phyloP scores from a whole-genome alignment of 208 protist species.

The Leishmania major region DNA sequence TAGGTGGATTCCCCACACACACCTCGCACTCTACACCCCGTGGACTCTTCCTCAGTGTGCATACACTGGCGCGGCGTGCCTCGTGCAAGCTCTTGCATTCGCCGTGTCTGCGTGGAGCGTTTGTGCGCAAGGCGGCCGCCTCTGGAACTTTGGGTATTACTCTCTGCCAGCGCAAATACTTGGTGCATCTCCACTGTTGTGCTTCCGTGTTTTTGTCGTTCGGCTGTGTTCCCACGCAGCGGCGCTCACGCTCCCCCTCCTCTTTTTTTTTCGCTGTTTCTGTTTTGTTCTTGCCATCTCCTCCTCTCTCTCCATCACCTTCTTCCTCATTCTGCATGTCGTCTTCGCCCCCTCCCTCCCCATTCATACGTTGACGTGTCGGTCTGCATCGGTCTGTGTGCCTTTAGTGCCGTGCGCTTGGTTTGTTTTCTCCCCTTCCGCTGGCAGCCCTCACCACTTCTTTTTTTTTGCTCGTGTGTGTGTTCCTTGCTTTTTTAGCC shows the following conservation, averaged over 20 bases:
- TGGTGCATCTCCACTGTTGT: not conserved
- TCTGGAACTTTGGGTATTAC: not conserved
- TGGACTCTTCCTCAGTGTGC: not conserved
- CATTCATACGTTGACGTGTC: too few relatives aligned
- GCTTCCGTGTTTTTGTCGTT: not conserved
- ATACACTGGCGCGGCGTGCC: not conserved
- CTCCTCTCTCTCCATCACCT: not conserved
- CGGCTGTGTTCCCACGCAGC: not conserved
- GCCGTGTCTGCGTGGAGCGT: not conserved
- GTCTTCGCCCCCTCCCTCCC: too few relatives aligned
- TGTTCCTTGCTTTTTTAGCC: not conserved
- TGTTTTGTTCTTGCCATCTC: not conserved
- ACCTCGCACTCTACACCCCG: not conserved
- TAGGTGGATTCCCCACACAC: not conserved
- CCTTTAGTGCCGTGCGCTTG: too few relatives aligned
- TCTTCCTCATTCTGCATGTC: not conserved
- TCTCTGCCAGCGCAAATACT: not conserved
- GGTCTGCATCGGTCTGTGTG: too few relatives aligned
- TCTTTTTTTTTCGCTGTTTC: constrained; percentile 11
- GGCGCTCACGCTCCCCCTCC: not conserved
- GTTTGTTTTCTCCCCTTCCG: not conserved
- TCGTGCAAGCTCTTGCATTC: not conserved
- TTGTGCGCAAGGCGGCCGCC: not conserved
- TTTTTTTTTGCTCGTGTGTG: not conserved
- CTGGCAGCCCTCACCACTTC: not conserved